Percentiles rank a stretch among this genome's conserved stretches.
These are phyloP conservation scores for Astragalus membranaceus DNA, from an alignment of 306 rosid genomes.

Conservation along the genomic window DNA sequence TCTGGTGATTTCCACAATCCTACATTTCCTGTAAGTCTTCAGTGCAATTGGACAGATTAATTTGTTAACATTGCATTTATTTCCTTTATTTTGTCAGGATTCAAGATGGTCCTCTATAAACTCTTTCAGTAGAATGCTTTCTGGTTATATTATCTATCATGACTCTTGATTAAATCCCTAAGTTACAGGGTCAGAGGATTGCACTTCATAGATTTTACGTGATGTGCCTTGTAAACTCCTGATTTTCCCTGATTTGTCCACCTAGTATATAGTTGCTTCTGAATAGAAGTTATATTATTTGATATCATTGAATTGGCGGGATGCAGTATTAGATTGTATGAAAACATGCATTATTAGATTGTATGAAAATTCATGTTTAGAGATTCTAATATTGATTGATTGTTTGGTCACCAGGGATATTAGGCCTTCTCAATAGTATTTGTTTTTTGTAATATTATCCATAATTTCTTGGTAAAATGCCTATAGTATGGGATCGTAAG, in stretches of 20 bases:
- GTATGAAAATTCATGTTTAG: background rate
- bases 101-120: background rate
- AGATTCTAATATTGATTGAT: background rate
- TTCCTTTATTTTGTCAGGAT: background rate
- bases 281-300: background rate
- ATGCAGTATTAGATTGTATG: conserved; percentile 1
- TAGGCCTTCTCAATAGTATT: background rate
- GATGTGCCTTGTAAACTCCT: background rate
- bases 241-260: background rate
- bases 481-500: background rate
- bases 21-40: conserved; percentile 68
- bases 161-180: background rate
- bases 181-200: background rate
- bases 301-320: conserved; percentile 3
- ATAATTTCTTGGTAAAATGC: background rate
- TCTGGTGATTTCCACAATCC: conserved; percentile 75
- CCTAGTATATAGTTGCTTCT: background rate
- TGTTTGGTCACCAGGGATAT: background rate
- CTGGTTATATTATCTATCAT: background rate
- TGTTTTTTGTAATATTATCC: background rate
- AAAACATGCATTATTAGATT: too few species aligned
- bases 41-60: background rate
- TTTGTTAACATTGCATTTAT: conserved; percentile 2
- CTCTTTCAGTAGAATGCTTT: conserved; percentile 1
- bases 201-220: background rate